Evolutionary conservation across 75 land plant species (phyloP).

Genomic region (Sequoiadendron giganteum): DNA sequence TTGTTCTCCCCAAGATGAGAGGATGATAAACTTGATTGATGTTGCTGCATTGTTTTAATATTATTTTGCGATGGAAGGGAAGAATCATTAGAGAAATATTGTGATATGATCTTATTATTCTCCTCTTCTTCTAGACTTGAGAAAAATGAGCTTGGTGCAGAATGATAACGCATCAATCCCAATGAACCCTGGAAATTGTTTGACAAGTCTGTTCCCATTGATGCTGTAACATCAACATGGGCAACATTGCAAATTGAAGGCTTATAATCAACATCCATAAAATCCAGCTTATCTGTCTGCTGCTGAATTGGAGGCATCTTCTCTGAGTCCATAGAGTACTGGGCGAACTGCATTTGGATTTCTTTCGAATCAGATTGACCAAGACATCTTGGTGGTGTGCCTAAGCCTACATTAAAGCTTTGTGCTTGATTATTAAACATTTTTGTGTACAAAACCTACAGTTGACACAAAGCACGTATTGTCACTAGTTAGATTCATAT

Average conservation of each 20-base stretch:
- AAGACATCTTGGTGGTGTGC: not conserved
- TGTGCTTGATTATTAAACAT: not conserved
- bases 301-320: constrained; percentile 8
- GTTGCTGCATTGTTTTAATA: constrained; percentile 8
- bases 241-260: constrained; percentile 8
- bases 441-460: constrained; percentile 7
- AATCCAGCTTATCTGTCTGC: constrained; percentile 7
- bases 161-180: constrained; percentile 45
- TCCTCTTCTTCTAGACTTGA: constrained; percentile 27
- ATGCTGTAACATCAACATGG: constrained; percentile 1
- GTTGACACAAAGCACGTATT: not conserved
- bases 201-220: not conserved
- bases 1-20: constrained; percentile 7
- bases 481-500: not conserved
- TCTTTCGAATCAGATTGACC: constrained; percentile 5
- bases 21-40: constrained; percentile 2
- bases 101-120: constrained; percentile 11
- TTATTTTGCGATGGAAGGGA: not conserved
- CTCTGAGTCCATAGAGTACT: constrained; percentile 7
- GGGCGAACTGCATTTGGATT: constrained; percentile 4
- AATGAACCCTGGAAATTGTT: constrained; percentile 4
- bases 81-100: constrained; percentile 6
- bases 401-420: not conserved
- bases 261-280: constrained; percentile 13
- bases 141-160: constrained; percentile 50